Conservation (phyloP, 208 protist genomes). For the Zelonia costaricensis region DNA sequence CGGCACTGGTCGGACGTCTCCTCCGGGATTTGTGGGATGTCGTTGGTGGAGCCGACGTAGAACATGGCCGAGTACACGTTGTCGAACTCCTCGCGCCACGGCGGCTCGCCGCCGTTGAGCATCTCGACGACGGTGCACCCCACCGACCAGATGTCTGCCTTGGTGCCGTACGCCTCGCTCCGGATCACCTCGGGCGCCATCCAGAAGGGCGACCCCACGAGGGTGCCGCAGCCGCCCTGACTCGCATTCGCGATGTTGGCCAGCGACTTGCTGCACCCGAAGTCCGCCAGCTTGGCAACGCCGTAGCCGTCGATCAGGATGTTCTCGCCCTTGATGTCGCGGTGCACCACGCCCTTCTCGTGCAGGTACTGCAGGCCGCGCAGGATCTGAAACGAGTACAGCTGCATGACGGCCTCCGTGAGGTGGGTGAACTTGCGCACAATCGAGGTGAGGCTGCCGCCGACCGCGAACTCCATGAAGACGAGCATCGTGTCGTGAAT, state of each 20-base stretch:
- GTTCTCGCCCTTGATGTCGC: constrained; percentile 93
- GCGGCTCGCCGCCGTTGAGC: constrained; percentile 80
- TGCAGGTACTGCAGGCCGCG: constrained; percentile 87
- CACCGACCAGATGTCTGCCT: constrained; percentile 93
- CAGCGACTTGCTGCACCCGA: constrained; percentile 82
- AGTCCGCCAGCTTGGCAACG: constrained; percentile 89
- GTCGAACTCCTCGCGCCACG: constrained; percentile 79
- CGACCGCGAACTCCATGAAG: constrained; percentile 92
- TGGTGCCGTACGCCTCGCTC: constrained; percentile 79
- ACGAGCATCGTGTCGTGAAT: constrained; percentile 77
- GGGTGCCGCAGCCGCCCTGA: constrained; percentile 64
- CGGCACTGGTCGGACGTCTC: constrained; percentile 73
- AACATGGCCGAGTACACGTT: constrained; percentile 84
- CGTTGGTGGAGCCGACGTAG: constrained; percentile 71
- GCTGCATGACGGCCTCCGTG: constrained; percentile 73
- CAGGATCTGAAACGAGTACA: constrained; percentile 81
- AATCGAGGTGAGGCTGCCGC: constrained; percentile 81
- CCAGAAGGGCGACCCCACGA: constrained; percentile 84
- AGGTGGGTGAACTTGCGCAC: constrained; percentile 74
- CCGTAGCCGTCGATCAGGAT: constrained; percentile 86
- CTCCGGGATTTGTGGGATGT: constrained; percentile 67
- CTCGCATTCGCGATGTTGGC: constrained; percentile 59
- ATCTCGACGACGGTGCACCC: constrained; percentile 94
- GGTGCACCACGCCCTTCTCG: constrained; percentile 85
- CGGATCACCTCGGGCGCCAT: constrained; percentile 91